phyloP scores from a whole-genome alignment of 2,329 filamentous ascomycete species.

The Macrophomina phaseolina region DNA sequence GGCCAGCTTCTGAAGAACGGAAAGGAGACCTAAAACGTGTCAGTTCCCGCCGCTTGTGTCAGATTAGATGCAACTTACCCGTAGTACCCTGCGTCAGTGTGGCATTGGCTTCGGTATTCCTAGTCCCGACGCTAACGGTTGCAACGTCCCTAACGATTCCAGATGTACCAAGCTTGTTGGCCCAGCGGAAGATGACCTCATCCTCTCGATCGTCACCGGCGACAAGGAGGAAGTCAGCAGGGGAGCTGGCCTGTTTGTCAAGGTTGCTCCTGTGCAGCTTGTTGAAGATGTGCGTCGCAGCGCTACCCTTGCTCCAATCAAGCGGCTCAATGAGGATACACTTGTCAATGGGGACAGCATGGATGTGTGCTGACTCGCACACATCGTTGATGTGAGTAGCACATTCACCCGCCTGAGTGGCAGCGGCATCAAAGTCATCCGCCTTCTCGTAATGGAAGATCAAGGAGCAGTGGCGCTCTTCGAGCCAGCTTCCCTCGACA shows the following conservation, averaged over 20 bases:
- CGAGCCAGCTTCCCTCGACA: constrained; percentile 84
- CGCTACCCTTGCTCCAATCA: constrained; percentile 86
- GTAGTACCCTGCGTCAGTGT: constrained; percentile 92
- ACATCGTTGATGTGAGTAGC: constrained; percentile 95
- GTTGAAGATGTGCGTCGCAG: constrained; percentile 75
- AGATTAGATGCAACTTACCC: constrained; percentile 61
- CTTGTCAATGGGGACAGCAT: constrained; percentile 80
- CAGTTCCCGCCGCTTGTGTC: constrained; percentile 26
- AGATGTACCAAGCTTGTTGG: constrained; percentile 72
- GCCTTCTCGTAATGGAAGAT: constrained; percentile 89
- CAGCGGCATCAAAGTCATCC: constrained; percentile 76
- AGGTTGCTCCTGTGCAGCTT: constrained; percentile 33
- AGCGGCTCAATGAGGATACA: constrained; percentile 84
- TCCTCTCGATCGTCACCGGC: constrained; percentile 92
- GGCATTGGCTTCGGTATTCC: constrained; percentile 85
- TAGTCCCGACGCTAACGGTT: constrained; percentile 83
- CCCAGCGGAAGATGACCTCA: constrained; percentile 93
- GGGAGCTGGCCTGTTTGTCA: constrained; percentile 38
- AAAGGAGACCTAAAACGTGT: constrained; percentile 52
- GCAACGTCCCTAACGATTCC: constrained; percentile 64
- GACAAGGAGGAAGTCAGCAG: constrained; percentile 85
- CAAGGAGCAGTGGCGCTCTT: constrained; percentile 89
- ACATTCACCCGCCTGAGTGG: constrained; percentile 84
- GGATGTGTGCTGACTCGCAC: constrained; percentile 81
- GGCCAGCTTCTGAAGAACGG: constrained; percentile 60